Base-by-base conservation (phyloP, 2,329 filamentous ascomycete species). In the Alternaria angustiovoidea region DNA sequence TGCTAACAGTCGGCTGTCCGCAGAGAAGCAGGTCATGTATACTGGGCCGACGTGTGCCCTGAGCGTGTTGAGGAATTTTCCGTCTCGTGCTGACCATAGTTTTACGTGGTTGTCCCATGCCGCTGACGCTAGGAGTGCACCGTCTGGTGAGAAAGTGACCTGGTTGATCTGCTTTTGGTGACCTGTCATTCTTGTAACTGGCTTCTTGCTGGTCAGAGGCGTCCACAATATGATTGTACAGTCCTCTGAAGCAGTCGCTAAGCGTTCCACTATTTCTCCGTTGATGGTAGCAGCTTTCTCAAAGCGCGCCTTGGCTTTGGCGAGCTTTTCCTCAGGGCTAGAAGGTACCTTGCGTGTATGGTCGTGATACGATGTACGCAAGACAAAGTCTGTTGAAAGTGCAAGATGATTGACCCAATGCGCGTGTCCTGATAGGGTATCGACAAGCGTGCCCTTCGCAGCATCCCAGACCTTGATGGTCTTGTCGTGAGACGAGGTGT, bases 131-230 rank as follows among this genome's bases (percentile, higher is more conserved):
- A 99, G 93, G 59, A 94, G 86, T 8, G 87, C 85, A 34, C 93
- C 94, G 73, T 98, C 94, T 0, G 94, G 93, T 1, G 93, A 97
- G 80, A 98, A 98, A 0, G 90, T 91, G 48, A 98, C 94, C 75
- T 97, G 92, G 78, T 98, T 97, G 68, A 98, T 94, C 75, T 94
- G 92, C 81, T 98, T 98, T 77, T 97, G 93, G 74, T 99, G 95
- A 2, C 95, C 95, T n/a, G 93, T 81, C 80, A 98, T 86, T 34
- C 93, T 86, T n/a, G 92, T 91, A 4, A 98, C 83, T 0, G 94
- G 94, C 77, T 98, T 97, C 7, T 85, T 91, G 4, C 90, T 89
- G 34, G 66, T 75, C 9, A 89, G 84, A 0, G 94, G 94, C 61
- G 96, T 92, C 94, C 94, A 99, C 7, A 99, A 85, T 76, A 93